Conservation (phyloP, 306 rosid genomes). For the Fagus crenata region DNA sequence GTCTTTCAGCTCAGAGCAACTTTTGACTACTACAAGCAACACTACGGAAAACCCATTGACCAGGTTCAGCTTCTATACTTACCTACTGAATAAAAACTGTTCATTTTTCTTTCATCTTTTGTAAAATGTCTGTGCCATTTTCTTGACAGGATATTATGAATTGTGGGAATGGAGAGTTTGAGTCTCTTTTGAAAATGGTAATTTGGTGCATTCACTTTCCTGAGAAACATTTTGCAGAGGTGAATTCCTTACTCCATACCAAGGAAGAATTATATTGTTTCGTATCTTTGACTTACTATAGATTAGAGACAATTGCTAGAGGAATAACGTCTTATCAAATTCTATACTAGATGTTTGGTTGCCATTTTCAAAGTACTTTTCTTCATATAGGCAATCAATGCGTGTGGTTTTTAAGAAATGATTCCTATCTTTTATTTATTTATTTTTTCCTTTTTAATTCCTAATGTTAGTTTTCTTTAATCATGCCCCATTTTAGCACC, state of each 20-base stretch:
- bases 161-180: slow-evolving; percentile 59
- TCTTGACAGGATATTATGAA: slow-evolving; percentile 56
- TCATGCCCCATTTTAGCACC: background rate
- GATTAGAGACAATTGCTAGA: background rate
- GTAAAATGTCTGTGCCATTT: slow-evolving; percentile 18
- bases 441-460: too few relatives aligned
- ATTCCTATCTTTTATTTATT: too few relatives aligned
- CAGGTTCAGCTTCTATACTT: slow-evolving; percentile 48
- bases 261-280: background rate
- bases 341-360: too few relatives aligned
- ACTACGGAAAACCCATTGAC: slow-evolving; percentile 55
- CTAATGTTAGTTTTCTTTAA: too few relatives aligned
- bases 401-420: too few relatives aligned
- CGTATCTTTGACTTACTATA: background rate
- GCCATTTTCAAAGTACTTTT: too few relatives aligned
- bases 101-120: background rate
- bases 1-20: slow-evolving; percentile 81
- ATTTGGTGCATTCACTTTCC: slow-evolving; percentile 70
- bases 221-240: slow-evolving; percentile 90
- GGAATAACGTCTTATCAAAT: too few relatives aligned
- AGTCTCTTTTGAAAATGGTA: slow-evolving; percentile 45
- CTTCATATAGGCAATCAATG: too few relatives aligned
- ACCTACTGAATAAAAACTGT: background rate
- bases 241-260: slow-evolving; percentile 22
- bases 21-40: slow-evolving; percentile 59